Base-by-base conservation (phyloP, 805 yeast genomes). In the Kodamaea fukazawae region DNA sequence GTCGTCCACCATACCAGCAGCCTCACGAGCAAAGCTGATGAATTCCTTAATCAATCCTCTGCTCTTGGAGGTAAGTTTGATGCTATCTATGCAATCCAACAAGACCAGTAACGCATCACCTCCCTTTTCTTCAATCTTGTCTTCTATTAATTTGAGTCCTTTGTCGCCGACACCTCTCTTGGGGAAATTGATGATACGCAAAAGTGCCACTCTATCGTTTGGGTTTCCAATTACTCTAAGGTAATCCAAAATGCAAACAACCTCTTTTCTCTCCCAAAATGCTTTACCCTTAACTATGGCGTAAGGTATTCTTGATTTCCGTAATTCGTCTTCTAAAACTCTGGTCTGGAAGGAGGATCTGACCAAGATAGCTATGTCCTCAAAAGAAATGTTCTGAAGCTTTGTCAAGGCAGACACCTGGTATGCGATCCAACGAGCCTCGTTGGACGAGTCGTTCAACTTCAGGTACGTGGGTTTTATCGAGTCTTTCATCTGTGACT, bases 221-320 rank as follows among this genome's bases (percentile, higher is more conserved):
- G 72, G 76, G 18, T 81, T 74, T 4, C 76, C 69, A 4, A 86
- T 65, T 1, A 82, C 78, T 23, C 88, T 71, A 18, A 91, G 54
- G 47, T 81, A 79, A 52, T 83, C 85, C 31, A 88, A 44, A 42
- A 86, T 70, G 0, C 76, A 61, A 15, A 70, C 66, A 11, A 87
- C 80, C 51, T 86, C 96, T 41, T 75, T 76, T 29, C 83, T 60
- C 29, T 84, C 87, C 91, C 95, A 86, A 51, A 88, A 86, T 1
- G 88, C 81, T 32, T 69, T 70, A 0, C 96, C 96, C 38, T 82
- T 81, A 0, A 84, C 69, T 42, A 89, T 73, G 7, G 63, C 61
- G 51, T 86, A 85, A 0, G 93, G 89, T 2, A 89, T 72, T 3
- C 74, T 65, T 2, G 60, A 57, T 34, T 63, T 69, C 1, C 77